These are phyloP conservation scores for Heterobasidion parviporum DNA, from an alignment of 1,284 basidiomycete species.

Conservation along the genomic window DNA sequence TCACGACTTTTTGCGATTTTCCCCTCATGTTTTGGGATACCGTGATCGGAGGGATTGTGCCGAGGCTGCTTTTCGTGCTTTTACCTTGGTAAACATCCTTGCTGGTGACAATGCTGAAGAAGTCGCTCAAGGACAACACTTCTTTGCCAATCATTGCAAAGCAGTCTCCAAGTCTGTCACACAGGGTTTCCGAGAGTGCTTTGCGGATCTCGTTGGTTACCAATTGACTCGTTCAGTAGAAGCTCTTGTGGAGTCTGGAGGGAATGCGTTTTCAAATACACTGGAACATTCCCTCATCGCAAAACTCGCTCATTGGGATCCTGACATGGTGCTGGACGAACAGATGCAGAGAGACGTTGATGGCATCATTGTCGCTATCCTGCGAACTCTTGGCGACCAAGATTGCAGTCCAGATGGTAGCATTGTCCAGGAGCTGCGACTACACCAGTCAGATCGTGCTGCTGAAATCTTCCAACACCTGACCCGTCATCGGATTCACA, in stretches of 20 bases:
- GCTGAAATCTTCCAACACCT: conserved; percentile 39
- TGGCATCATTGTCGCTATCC: conserved; percentile 44
- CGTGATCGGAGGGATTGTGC: conserved; percentile 50
- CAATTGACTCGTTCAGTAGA: conserved; percentile 44
- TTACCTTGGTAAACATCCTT: conserved; percentile 54
- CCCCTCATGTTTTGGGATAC: conserved; percentile 69
- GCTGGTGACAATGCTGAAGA: conserved; percentile 17
- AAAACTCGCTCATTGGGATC: conserved; percentile 23
- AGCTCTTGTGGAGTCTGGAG: conserved; percentile 12
- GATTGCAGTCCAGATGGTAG: conserved; percentile 36
- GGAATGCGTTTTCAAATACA: conserved; percentile 10
- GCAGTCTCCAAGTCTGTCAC: conserved; percentile 40
- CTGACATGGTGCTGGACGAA: conserved; percentile 26
- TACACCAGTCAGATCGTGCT: conserved; percentile 23
- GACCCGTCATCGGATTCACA: conserved; percentile 37
- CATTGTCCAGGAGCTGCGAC: conserved; percentile 37
- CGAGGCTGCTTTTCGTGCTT: conserved; percentile 49
- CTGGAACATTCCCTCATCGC: conserved; percentile 30
- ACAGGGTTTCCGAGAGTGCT: conserved; percentile 56
- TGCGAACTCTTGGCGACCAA: conserved; percentile 56
- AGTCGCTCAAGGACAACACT: conserved; percentile 30
- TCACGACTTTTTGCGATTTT: conserved; percentile 55
- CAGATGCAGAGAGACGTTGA: conserved; percentile 42
- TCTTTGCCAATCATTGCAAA: conserved; percentile 59
- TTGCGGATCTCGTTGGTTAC: conserved; percentile 65